Conservation (phyloP, 805 yeast species). For the Lipomyces yamadae region DNA sequence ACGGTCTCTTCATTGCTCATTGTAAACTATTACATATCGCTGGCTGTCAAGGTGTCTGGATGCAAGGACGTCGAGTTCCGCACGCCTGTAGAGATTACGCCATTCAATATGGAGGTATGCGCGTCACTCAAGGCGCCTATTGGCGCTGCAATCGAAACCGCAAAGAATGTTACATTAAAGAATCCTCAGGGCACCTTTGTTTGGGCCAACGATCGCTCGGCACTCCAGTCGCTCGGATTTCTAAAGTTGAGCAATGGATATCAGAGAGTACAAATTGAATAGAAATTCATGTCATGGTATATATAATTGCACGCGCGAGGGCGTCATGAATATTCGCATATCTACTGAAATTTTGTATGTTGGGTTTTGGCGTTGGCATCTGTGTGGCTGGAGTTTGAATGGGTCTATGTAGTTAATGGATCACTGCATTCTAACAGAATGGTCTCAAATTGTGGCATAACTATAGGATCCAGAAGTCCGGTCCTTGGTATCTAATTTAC, state of each 20-base stretch:
- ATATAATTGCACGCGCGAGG: not conserved
- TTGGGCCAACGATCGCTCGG: constrained; percentile 9
- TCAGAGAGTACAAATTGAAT: not conserved
- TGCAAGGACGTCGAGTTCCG: constrained; percentile 48
- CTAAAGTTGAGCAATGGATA: not conserved
- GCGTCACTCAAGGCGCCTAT: constrained; percentile 18
- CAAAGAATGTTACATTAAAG: constrained; percentile 7
- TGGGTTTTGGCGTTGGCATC: not conserved
- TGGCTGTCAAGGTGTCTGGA: constrained; percentile 47
- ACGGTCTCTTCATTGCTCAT: constrained; percentile 46
- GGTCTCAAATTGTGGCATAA: not conserved
- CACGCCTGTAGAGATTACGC: constrained; percentile 46
- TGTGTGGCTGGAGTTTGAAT: not conserved
- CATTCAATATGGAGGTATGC: constrained; percentile 48
- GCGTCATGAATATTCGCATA: not conserved
- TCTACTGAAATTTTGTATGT: not conserved
- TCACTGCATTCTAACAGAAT: not conserved
- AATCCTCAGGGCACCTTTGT: constrained; percentile 14
- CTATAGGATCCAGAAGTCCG: not conserved
- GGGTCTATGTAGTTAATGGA: not conserved
- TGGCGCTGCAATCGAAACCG: not conserved
- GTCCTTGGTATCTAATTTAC: not conserved
- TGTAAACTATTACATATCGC: constrained; percentile 43
- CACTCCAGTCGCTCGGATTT: not conserved
- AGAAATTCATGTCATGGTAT: not conserved